These are phyloP conservation scores for Carex myosuroides DNA, from an alignment of 176 grass and related monocot genomes.

Conservation along the genomic window DNA sequence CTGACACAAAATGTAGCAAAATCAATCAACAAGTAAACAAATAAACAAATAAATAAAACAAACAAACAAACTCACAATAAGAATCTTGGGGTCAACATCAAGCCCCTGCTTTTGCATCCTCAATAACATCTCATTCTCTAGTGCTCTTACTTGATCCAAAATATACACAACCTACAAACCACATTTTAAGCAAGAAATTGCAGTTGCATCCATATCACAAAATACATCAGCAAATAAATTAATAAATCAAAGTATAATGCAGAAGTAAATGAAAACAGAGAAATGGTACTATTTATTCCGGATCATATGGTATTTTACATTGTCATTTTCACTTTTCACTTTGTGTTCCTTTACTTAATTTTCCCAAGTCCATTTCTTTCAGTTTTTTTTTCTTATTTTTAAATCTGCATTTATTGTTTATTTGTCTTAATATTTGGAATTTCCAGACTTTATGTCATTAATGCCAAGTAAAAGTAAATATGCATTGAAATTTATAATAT, in stretches of 20 bases:
- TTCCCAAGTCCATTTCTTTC: neutral
- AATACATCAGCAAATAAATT: neutral
- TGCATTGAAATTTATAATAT: neutral
- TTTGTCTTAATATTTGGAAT: neutral
- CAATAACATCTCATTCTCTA: slow-evolving; percentile 92
- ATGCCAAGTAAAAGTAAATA: slow-evolving; percentile 11
- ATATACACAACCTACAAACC: slow-evolving; percentile 80
- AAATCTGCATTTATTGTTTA: neutral
- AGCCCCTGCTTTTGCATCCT: slow-evolving; percentile 87
- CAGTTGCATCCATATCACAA: neutral
- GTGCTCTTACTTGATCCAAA: slow-evolving; percentile 87
- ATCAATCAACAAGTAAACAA: neutral
- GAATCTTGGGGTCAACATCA: slow-evolving; percentile 72
- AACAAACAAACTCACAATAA: slow-evolving; percentile 54
- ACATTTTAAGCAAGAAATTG: neutral
- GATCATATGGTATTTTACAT: neutral
- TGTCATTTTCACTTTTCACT: neutral
- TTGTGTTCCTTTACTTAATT: neutral
- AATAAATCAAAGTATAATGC: neutral
- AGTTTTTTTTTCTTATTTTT: neutral
- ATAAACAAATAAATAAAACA: neutral
- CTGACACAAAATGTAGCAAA: neutral
- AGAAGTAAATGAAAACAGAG: neutral
- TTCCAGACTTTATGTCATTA: neutral
- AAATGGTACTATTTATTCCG: neutral